Conservation (phyloP, 2,329 filamentous ascomycete species). For the Aspergillus costaricaensis region DNA sequence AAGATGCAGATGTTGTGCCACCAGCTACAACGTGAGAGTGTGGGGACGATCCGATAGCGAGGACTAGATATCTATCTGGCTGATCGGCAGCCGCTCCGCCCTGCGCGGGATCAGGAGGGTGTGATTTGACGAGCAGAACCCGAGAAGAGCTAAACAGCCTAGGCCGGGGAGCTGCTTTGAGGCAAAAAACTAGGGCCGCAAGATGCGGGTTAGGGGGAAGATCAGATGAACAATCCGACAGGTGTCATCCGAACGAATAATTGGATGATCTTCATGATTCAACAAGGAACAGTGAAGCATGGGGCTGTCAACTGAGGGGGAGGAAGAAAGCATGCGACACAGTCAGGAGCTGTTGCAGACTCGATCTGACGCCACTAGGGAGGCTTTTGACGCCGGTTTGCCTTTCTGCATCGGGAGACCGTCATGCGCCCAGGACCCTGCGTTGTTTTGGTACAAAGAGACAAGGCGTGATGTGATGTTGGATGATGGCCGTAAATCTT, state of each 20-base stretch:
- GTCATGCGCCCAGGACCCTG: constrained; percentile 16
- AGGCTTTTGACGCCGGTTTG: constrained; percentile 2
- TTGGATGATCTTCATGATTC: neutral
- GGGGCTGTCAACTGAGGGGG: neutral
- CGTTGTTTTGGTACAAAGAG: neutral
- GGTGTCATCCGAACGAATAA: constrained; percentile 9
- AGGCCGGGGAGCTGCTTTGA: neutral
- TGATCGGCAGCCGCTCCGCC: constrained; percentile 13
- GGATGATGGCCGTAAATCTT: too few relatives aligned
- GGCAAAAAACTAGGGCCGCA: neutral
- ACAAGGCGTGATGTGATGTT: too few relatives aligned
- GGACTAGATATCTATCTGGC: neutral
- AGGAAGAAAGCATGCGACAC: neutral
- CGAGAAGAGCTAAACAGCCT: neutral
- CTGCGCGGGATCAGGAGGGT: constrained; percentile 1
- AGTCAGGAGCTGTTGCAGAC: constrained; percentile 5
- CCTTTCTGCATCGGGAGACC: constrained; percentile 11
- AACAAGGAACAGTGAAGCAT: neutral
- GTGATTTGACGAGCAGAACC: constrained; percentile 10
- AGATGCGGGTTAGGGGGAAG: neutral
- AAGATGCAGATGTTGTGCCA: neutral
- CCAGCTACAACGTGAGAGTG: constrained; percentile 2
- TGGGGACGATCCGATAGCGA: constrained; percentile 3
- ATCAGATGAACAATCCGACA: constrained; percentile 16
- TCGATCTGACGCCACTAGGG: constrained; percentile 12